Percentiles rank a stretch among this genome's conserved stretches.
Conservation (phyloP, 768 basidiomycete genomes). For the Rhodotorula paludigena region DNA sequence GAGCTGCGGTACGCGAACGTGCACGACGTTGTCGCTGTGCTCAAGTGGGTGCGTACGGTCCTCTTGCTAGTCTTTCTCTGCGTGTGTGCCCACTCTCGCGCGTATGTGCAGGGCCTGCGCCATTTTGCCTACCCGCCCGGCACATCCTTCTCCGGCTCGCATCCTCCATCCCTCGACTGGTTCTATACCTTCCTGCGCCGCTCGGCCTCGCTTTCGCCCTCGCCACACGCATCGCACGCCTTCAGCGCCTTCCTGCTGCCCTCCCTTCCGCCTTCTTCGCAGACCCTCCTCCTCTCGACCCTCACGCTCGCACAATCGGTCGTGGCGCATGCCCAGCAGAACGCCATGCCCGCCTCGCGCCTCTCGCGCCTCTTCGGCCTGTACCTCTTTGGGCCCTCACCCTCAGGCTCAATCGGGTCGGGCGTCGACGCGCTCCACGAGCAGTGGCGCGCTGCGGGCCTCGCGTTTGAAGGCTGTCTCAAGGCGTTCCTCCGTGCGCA, state of each 20-base stretch:
- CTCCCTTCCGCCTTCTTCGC: constrained; percentile 10
- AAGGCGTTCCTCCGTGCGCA: constrained; percentile 23
- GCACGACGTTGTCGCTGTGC: constrained; percentile 23
- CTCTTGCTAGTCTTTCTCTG: too few relatives aligned
- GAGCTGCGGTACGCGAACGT: constrained; percentile 33
- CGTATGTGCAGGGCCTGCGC: constrained; percentile 26
- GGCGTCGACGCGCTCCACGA: neutral
- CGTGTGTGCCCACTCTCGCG: neutral
- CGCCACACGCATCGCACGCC: too few relatives aligned
- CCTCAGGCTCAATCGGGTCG: neutral
- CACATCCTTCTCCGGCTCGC: neutral
- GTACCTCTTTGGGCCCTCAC: constrained; percentile 23
- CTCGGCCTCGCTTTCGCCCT: neutral
- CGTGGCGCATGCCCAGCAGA: constrained; percentile 15
- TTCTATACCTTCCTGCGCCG: constrained; percentile 10
- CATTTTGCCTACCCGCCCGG: constrained; percentile 18
- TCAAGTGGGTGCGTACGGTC: constrained; percentile 35
- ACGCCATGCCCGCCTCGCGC: constrained; percentile 24
- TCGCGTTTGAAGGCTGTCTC: constrained; percentile 21
- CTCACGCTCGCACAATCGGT: constrained; percentile 18
- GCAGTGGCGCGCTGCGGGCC: constrained; percentile 10
- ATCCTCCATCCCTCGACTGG: constrained; percentile 9
- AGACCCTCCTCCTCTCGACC: constrained; percentile 5
- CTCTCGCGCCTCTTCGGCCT: constrained; percentile 18
- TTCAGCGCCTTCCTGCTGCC: constrained; percentile 25